These are phyloP conservation scores for Yamadazyma atmosphaerica DNA, from an alignment of 1,139 yeast species.

Conservation along the genomic window DNA sequence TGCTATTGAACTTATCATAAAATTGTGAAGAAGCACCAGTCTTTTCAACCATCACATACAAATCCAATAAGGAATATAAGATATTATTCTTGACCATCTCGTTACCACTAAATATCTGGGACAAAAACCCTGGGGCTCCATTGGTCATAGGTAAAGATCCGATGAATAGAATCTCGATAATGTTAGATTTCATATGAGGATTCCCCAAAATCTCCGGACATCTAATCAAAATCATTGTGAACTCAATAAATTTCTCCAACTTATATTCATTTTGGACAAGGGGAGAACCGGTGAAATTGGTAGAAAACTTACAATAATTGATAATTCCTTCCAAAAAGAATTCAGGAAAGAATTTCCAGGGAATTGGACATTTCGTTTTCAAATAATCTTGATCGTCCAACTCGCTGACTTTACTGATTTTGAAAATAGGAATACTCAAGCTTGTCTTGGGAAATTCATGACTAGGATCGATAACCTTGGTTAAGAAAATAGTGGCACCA, in stretches of 20 bases:
- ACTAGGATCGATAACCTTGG: constrained; percentile 69
- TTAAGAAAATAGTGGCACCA: constrained; percentile 73
- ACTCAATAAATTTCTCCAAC: constrained; percentile 63
- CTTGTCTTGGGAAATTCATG: constrained; percentile 60
- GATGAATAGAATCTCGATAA: constrained; percentile 76
- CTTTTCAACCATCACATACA: constrained; percentile 92
- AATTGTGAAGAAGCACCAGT: constrained; percentile 96
- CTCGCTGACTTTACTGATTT: constrained; percentile 46
- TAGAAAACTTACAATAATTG: constrained; percentile 66
- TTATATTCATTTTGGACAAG: constrained; percentile 52
- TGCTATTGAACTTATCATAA: constrained; percentile 90
- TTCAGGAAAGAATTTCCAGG: constrained; percentile 87
- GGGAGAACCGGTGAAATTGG: constrained; percentile 62
- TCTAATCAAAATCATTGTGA: constrained; percentile 71
- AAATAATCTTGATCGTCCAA: constrained; percentile 72
- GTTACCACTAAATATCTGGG: constrained; percentile 62
- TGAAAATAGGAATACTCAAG: constrained; percentile 65
- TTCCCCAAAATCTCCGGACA: constrained; percentile 87
- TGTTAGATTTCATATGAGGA: constrained; percentile 86
- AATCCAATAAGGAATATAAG: constrained; percentile 79
- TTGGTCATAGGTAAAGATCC: constrained; percentile 66
- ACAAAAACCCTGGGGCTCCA: constrained; percentile 72
- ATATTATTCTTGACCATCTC: constrained; percentile 64
- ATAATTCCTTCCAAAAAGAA: constrained; percentile 82
- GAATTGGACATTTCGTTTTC: constrained; percentile 64